A percentile compares a stretch with the other conserved stretches of the same genome.
These are phyloP conservation scores for Coccomyxa subellipsoidea DNA, from an alignment of 163 green algal genomes.

Conservation along the genomic window DNA sequence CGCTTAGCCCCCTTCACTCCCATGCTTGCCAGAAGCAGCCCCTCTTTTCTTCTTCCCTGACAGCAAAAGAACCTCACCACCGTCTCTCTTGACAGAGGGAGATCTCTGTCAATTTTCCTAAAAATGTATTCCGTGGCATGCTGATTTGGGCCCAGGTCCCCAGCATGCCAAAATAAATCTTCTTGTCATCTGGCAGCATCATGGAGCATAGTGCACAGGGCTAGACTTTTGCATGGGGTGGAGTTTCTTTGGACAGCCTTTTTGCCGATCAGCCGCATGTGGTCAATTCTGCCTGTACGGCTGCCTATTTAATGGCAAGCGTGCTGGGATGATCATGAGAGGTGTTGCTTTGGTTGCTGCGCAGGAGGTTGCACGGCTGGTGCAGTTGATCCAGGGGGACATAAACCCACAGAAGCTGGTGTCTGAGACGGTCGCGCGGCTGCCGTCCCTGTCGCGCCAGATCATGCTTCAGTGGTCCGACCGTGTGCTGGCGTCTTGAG, in stretches of 20 bases:
- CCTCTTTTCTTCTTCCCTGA: too few relatives aligned
- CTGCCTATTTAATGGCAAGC: too few relatives aligned
- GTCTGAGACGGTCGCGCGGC: conserved; percentile 43
- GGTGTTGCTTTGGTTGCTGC: background rate
- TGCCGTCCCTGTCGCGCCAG: conserved; percentile 62
- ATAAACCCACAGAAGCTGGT: conserved; percentile 64
- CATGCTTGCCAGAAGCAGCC: too few relatives aligned
- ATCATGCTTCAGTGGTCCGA: conserved; percentile 78
- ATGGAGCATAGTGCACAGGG: too few relatives aligned
- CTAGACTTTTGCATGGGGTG: too few relatives aligned
- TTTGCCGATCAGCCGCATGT: too few relatives aligned
- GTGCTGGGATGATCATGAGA: too few relatives aligned
- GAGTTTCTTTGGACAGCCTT: too few relatives aligned
- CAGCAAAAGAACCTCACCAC: too few relatives aligned
- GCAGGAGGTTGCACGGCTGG: conserved; percentile 64
- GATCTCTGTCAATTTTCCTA: background rate
- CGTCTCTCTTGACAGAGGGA: background rate
- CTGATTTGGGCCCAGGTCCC: background rate
- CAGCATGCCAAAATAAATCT: background rate
- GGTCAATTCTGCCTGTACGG: too few relatives aligned
- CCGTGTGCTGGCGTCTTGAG: conserved; percentile 47
- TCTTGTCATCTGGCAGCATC: too few relatives aligned
- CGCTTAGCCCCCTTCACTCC: too few relatives aligned
- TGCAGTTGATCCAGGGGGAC: conserved; percentile 65
- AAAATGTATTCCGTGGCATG: background rate